Evolutionary conservation across 169 alveolate species (phyloP), one percentile per base, ranked within the genome.

Genomic region (Ichthyophthirius multifiliis): DNA sequence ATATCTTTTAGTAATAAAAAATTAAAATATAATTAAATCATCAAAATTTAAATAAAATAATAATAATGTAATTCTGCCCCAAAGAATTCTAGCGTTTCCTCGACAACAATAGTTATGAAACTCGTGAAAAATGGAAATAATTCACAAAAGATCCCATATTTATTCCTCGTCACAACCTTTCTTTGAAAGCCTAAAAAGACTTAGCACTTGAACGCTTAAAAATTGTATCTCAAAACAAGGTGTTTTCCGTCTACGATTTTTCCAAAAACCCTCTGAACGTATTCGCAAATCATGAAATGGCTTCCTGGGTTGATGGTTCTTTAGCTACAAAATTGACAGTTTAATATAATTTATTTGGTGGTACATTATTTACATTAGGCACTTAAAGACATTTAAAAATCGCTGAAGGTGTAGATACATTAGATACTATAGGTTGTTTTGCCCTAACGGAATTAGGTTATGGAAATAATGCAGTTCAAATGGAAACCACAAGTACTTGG

Each of bases 371-470:
- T 23, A 67, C 77, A 35, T 47, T 90, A 10, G 95, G 89, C 32
- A 74, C 83, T 55, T 92, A 90, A 45, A 84, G 86, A 45, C 84
- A 90, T 41, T 45, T 44, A 35, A 76, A 77, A 47, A 41, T 85
- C 9, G 88, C 87, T 31, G 55, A 76, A 62, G 65, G 85, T 15
- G 41, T 34, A 27, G 75, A 74, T 44, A 64, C 73, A 18, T 44
- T 74, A 48, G n/a, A 41, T 46, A 86, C 88, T 32, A 74, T 81
- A 20, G 95, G 95, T 12, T 84, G 91, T 43, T 90, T 86, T 84
- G 89, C 86, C 35, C 71, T 86, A 45, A 92, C 96, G 39, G 96
- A 92, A 78, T 65, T 92, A 12, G 96, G 96, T 2, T 94, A 87
- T 74, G 96, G 96, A 12, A 85, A 92, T 10, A 89, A 92, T 74